Evolutionary conservation across 2,329 filamentous ascomycete species (phyloP), one percentile per base, ranked within the genome.

Genomic region (Penicillium glabrum): DNA sequence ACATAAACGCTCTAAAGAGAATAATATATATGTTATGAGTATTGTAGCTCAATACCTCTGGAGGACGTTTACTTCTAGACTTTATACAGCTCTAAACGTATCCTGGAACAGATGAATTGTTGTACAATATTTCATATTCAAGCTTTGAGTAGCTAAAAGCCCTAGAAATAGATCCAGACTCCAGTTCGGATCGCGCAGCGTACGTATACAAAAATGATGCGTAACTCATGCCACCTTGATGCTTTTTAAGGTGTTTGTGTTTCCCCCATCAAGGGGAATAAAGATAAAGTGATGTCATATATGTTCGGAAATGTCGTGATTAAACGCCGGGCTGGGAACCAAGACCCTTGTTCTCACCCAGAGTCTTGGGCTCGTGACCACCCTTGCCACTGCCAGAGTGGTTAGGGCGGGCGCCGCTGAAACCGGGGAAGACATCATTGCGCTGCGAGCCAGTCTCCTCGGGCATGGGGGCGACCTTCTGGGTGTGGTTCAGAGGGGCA

Each of bases 291-390:
- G 27, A 41, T 23, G 19, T 33, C 14, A 21, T 21, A 27, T 29
- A 43, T 24, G 35, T 23, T n/a, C 26, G 11, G 5, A 41, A 5
- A 48, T 46, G 8, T 21, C 24, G 13, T 33, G 9, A 4, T 53
- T 53, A 48, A 24, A 39, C 26, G 3, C 43, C 51, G 19, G 44
- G 44, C 46, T 67, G 64, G 27, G 66, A 64, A 35, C 68, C 70
- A 1, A 63, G 31, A 1, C 73, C 73, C 67, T 75, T 76, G 5
- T 70, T 59, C 57, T 74, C 66, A 8, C 74, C 74, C 14, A 72
- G 46, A 0, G 65, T 62, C 52, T 71, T 70, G 23, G 73, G 72
- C 26, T 73, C 71, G 37, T 73, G 68, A 1, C 72, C 71, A 6
- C 73, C 74, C 66, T 76, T 76, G 41, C 74, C 74, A 43, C 69